phyloP scores from a whole-genome alignment of 192 early-diverging fungal species.

The Coemansia sp. region DNA sequence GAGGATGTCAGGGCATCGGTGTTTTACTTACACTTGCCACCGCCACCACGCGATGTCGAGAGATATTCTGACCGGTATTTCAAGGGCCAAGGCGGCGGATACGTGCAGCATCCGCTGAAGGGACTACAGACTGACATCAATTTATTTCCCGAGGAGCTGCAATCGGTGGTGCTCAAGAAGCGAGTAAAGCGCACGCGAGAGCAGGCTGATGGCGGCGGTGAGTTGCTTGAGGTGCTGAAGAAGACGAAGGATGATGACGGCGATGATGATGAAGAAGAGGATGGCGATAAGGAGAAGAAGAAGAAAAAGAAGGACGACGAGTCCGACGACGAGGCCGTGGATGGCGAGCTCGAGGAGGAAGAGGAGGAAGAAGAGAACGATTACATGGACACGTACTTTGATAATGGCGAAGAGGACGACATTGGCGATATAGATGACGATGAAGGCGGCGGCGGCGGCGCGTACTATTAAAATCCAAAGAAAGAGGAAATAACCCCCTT shows the following conservation, averaged over 20 bases:
- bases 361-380: slow-evolving; percentile 53
- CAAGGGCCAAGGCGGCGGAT: slow-evolving; percentile 4
- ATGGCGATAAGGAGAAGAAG: slow-evolving; percentile 14
- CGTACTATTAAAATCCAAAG: slow-evolving; percentile 16
- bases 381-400: slow-evolving; percentile 55
- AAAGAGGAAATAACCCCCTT: background rate
- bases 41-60: slow-evolving; percentile 40
- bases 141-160: slow-evolving; percentile 53
- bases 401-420: slow-evolving; percentile 55
- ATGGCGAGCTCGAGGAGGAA: slow-evolving; percentile 34
- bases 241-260: slow-evolving; percentile 36
- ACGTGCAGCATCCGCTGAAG: slow-evolving; percentile 28
- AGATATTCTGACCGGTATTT: slow-evolving; percentile 52
- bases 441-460: slow-evolving; percentile 43
- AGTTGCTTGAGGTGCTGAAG: slow-evolving; percentile 26
- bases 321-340: slow-evolving; percentile 24
- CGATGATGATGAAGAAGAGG: slow-evolving; percentile 13
- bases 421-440: slow-evolving; percentile 52
- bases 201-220: slow-evolving; percentile 14
- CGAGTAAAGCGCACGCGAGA: slow-evolving; percentile 25
- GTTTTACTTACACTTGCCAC: slow-evolving; percentile 44
- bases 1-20: slow-evolving; percentile 26
- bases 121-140: slow-evolving; percentile 33
- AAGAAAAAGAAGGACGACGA: slow-evolving; percentile 21
- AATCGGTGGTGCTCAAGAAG: slow-evolving; percentile 33